Conservation (phyloP, 257 asterid species). For the Eustoma russellianum region DNA sequence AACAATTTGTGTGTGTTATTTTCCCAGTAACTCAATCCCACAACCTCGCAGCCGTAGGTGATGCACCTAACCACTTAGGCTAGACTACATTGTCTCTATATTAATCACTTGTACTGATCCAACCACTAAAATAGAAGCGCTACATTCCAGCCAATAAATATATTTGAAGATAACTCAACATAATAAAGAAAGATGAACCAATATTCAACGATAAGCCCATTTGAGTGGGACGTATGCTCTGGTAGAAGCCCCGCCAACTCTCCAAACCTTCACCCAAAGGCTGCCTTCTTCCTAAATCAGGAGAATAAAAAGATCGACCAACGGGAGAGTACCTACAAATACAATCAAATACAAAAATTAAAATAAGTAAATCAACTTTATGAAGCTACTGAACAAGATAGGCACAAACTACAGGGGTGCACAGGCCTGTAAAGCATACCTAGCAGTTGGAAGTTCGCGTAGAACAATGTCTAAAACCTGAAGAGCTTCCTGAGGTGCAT, state of each 20-base stretch:
- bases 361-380: not conserved
- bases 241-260: conserved; percentile 98
- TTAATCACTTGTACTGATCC: no score
- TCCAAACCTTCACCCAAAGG: conserved; percentile 96
- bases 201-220: conserved; percentile 92
- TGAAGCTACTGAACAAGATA: not conserved
- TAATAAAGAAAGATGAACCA: conserved; percentile 28
- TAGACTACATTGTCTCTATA: no score
- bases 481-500: conserved; percentile 96
- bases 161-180: not conserved
- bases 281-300: conserved; percentile 68
- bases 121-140: no score
- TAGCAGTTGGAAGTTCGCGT: conserved; percentile 75
- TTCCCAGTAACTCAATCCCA: no score
- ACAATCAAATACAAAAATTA: conserved; percentile 5
- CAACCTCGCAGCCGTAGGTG: no score
- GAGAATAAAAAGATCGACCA: conserved; percentile 85
- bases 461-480: conserved; percentile 92
- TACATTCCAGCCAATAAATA: no score
- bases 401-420: not conserved
- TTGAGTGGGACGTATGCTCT: conserved; percentile 96
- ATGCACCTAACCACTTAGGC: no score
- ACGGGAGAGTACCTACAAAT: conserved; percentile 71
- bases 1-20: no score
- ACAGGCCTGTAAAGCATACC: conserved; percentile 19